phyloP scores from a whole-genome alignment of 2,329 filamentous ascomycete species.

The Polychaeton citri region DNA sequence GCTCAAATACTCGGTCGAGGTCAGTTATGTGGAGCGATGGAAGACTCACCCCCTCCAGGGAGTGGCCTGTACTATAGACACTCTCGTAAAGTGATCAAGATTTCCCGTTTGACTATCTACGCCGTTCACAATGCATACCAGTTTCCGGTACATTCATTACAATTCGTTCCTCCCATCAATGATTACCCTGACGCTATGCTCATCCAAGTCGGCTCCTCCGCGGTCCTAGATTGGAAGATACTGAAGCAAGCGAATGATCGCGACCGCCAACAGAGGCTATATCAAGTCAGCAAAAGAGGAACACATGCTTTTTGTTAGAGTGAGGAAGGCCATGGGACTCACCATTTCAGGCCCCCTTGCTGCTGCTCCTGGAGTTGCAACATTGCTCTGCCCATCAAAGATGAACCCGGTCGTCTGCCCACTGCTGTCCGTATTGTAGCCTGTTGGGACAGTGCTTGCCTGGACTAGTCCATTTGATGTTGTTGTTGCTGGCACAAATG shows the following conservation, averaged over 20 bases:
- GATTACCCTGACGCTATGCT: too few species aligned
- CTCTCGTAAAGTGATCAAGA: not conserved
- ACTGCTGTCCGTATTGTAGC: conserved; percentile 4
- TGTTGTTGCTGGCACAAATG: conserved; percentile 10
- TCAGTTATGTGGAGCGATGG: too few species aligned
- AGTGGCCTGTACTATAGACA: too few species aligned
- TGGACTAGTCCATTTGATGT: conserved; percentile 13
- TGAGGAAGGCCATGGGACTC: too few species aligned
- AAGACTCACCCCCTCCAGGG: too few species aligned
- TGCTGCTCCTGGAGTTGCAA: conserved; percentile 19
- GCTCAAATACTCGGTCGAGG: too few species aligned
- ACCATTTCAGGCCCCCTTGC: conserved; percentile 17
- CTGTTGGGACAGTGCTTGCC: conserved; percentile 8
- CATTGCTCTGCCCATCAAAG: conserved; percentile 16
- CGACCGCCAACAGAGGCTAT: conserved; percentile 15
- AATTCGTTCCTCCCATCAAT: not conserved
- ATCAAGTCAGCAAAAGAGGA: conserved; percentile 6
- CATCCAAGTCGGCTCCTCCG: too few species aligned
- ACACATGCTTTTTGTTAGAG: not conserved
- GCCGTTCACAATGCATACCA: not conserved
- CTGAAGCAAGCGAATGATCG: conserved; percentile 13
- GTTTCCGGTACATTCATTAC: not conserved
- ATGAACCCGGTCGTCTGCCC: conserved; percentile 14
- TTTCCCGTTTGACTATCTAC: too few species aligned
- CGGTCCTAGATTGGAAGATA: conserved; percentile 14